Conservation (phyloP, 1,139 yeast genomes). For the Nakaseomyces uthaithaninus region DNA sequence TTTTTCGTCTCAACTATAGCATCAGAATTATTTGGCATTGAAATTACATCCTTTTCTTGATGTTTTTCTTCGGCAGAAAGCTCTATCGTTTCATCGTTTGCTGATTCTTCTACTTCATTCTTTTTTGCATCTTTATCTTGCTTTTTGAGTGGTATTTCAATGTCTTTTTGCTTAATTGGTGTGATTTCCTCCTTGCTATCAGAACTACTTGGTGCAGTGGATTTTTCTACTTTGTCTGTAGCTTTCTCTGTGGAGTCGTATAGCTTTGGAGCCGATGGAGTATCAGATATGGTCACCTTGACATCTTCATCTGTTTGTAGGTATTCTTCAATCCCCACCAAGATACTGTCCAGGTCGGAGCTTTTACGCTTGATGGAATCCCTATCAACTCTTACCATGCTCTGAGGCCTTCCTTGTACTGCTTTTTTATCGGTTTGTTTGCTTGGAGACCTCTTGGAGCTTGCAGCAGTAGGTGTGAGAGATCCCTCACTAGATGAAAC, state of each 20-base stretch:
- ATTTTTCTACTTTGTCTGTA: not conserved
- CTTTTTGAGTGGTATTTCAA: too few species aligned
- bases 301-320: constrained; percentile 10
- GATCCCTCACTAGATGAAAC: not conserved
- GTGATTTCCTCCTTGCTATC: too few species aligned
- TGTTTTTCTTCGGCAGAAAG: too few species aligned
- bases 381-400: not conserved
- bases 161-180: too few species aligned
- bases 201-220: too few species aligned
- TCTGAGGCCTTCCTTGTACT: not conserved
- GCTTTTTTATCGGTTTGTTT: not conserved
- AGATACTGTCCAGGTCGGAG: constrained; percentile 11
- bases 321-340: constrained; percentile 16
- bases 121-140: too few species aligned
- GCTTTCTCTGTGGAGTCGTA: not conserved
- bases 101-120: too few species aligned
- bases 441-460: not conserved
- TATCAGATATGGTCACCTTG: not conserved
- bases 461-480: not conserved
- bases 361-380: constrained; percentile 6
- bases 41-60: too few species aligned
- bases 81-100: too few species aligned
- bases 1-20: too few species aligned
- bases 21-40: too few species aligned
- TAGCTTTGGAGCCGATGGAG: not conserved